These are phyloP conservation scores for Agaricus sinodeliciosus DNA, from an alignment of 768 basidiomycete species.

Conservation along the genomic window DNA sequence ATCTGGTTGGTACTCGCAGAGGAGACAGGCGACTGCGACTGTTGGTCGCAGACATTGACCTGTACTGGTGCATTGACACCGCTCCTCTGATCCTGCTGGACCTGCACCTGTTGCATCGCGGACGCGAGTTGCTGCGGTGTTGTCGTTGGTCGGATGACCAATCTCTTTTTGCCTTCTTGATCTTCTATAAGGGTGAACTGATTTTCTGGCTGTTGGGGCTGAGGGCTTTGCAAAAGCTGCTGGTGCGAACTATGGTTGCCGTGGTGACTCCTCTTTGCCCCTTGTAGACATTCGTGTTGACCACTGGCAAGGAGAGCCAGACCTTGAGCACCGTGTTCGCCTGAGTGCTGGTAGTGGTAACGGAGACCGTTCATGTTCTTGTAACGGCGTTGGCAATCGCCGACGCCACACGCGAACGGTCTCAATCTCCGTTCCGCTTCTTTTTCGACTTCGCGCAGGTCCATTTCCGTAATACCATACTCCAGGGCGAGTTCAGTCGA, in stretches of 20 bases:
- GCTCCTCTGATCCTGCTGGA: conserved; percentile 9
- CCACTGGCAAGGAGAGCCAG: conserved; percentile 77
- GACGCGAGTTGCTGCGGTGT: conserved; percentile 13
- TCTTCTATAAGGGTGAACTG: conserved; percentile 9
- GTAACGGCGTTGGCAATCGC: conserved; percentile 82
- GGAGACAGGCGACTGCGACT: conserved; percentile 6
- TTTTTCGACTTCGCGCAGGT: conserved; percentile 66
- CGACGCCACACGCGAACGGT: conserved; percentile 87
- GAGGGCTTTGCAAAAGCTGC: background rate
- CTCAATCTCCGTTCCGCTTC: conserved; percentile 80
- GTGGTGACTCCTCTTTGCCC: conserved; percentile 12
- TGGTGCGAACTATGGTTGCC: conserved; percentile 7
- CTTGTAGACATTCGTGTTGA: conserved; percentile 40
- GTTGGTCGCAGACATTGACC: conserved; percentile 15
- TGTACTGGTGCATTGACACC: conserved; percentile 13
- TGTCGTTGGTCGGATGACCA: conserved; percentile 10
- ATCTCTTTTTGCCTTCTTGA: conserved; percentile 13
- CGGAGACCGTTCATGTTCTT: conserved; percentile 98
- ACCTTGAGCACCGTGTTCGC: conserved; percentile 90
- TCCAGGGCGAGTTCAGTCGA: conserved; percentile 6
- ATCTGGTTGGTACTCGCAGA: background rate
- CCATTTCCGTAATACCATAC: conserved; percentile 44
- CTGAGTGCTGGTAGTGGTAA: conserved; percentile 96
- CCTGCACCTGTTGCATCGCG: conserved; percentile 18
- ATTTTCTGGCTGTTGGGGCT: conserved; percentile 1